Evolutionary conservation across 768 basidiomycete species (phyloP).

Genomic region (Wakefieldia striispora): DNA sequence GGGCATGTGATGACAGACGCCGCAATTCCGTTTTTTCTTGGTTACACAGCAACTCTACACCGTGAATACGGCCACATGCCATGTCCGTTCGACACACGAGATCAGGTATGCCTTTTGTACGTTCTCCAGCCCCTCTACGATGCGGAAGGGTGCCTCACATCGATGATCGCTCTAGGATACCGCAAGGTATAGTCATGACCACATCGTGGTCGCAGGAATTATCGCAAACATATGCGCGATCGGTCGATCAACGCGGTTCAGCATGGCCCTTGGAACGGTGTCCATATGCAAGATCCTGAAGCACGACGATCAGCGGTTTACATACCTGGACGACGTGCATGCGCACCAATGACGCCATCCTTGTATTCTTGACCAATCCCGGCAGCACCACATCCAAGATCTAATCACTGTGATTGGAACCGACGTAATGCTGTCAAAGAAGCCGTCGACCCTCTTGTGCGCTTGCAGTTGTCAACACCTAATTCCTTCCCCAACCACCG

Average conservation of each 20-base stretch:
- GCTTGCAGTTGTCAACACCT: constrained; percentile 93
- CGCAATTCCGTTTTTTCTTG: background rate
- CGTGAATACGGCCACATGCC: no score
- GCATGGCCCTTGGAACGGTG: constrained; percentile 60
- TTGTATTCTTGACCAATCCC: constrained; percentile 73
- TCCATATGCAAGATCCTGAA: no score
- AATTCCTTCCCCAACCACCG: constrained; percentile 76
- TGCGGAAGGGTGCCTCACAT: constrained; percentile 76
- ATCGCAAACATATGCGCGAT: background rate
- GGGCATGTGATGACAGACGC: background rate
- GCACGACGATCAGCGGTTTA: background rate
- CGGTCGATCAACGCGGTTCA: constrained; percentile 53
- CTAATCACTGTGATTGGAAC: constrained; percentile 47
- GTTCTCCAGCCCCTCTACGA: constrained; percentile 72
- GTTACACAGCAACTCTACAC: background rate
- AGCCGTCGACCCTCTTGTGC: constrained; percentile 58
- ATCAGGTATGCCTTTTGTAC: constrained; percentile 67
- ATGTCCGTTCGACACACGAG: constrained; percentile 65
- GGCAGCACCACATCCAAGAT: constrained; percentile 76
- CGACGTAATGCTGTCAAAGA: constrained; percentile 59
- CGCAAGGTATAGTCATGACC: constrained; percentile 54
- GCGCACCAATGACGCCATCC: constrained; percentile 75
- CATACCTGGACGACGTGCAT: background rate
- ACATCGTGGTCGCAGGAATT: no score
- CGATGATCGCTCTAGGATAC: constrained; percentile 55